Percentiles rank a stretch among this genome's conserved stretches.
Conservation (phyloP, 331 rosid genomes). For the Phaseolus coccineus region DNA sequence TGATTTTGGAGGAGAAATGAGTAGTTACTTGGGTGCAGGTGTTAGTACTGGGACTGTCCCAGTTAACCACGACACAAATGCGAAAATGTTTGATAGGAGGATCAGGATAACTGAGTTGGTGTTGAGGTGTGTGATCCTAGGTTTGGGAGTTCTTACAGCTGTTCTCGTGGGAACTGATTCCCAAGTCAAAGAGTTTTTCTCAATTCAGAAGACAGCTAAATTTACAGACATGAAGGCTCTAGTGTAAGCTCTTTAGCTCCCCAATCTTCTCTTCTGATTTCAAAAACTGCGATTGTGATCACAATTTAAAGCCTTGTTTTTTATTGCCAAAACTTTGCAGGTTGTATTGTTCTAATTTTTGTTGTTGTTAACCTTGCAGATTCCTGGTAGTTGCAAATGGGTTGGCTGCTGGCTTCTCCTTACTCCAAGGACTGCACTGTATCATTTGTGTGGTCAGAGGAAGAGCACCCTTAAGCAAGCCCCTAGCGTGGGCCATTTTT, state of each 20-base stretch:
- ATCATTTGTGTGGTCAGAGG: slow-evolving; percentile 67
- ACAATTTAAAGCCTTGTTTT: neutral
- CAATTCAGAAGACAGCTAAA: slow-evolving; percentile 71
- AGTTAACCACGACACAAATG: slow-evolving; percentile 60
- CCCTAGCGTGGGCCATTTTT: slow-evolving; percentile 89
- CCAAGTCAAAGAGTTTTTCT: slow-evolving; percentile 68
- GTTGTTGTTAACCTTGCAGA: slow-evolving; percentile 48
- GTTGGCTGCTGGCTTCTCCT: slow-evolving; percentile 73
- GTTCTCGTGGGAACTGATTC: slow-evolving; percentile 89
- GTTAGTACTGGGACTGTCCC: slow-evolving; percentile 83
- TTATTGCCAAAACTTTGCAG: neutral
- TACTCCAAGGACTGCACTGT: slow-evolving; percentile 72
- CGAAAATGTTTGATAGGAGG: slow-evolving; percentile 61
- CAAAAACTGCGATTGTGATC: neutral
- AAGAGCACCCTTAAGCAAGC: slow-evolving; percentile 70
- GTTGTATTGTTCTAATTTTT: neutral
- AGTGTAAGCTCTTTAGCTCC: slow-evolving; percentile 58
- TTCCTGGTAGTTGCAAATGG: slow-evolving; percentile 77
- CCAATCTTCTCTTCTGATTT: neutral
- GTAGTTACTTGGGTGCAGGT: slow-evolving; percentile 77
- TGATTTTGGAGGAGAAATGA: slow-evolving; percentile 54
- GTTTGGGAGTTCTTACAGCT: slow-evolving; percentile 69
- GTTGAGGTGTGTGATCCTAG: slow-evolving; percentile 68
- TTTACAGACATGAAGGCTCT: slow-evolving; percentile 87
- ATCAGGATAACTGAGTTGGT: slow-evolving; percentile 75